Evolutionary conservation across 1,284 basidiomycete species (phyloP).

Genomic region (Volvariella volvacea): DNA sequence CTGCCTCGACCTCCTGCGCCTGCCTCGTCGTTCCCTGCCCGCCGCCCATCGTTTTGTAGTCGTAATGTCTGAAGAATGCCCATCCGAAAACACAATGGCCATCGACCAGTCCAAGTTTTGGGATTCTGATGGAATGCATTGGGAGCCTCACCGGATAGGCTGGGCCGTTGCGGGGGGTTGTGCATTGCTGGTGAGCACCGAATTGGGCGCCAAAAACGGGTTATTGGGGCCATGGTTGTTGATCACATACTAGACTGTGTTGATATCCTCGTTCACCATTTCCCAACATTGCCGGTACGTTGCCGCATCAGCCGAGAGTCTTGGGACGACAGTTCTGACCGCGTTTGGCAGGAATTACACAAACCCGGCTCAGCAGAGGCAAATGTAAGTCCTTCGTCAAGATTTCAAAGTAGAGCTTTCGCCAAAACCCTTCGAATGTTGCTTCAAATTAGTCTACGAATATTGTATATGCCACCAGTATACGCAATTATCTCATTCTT

Average conservation of each 20-base stretch:
- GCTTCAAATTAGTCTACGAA: slow-evolving; percentile 46
- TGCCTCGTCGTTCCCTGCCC: too few relatives aligned
- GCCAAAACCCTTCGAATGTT: background rate
- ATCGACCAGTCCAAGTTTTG: slow-evolving; percentile 61
- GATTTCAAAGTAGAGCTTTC: background rate
- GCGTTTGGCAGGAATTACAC: slow-evolving; percentile 51
- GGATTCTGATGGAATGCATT: slow-evolving; percentile 40
- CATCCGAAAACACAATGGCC: slow-evolving; percentile 41
- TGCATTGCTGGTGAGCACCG: slow-evolving; percentile 45
- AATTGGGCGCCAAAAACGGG: background rate
- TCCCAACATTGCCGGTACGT: slow-evolving; percentile 37
- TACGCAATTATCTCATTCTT: slow-evolving; percentile 87
- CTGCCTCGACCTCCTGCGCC: too few relatives aligned
- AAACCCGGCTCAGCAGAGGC: slow-evolving; percentile 62
- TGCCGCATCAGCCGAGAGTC: too few relatives aligned
- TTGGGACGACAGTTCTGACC: background rate
- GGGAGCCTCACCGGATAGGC: slow-evolving; percentile 63
- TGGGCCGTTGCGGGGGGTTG: slow-evolving; percentile 70
- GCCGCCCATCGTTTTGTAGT: too few relatives aligned
- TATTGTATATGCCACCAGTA: slow-evolving; percentile 75
- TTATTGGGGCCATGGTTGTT: background rate
- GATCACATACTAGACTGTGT: slow-evolving; percentile 40
- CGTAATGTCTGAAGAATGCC: slow-evolving; percentile 11
- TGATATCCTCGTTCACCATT: slow-evolving; percentile 52
- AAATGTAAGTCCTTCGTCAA: slow-evolving; percentile 46